Conservation (phyloP, 2,329 filamentous ascomycete genomes). For the Dactylellina leptospora region DNA sequence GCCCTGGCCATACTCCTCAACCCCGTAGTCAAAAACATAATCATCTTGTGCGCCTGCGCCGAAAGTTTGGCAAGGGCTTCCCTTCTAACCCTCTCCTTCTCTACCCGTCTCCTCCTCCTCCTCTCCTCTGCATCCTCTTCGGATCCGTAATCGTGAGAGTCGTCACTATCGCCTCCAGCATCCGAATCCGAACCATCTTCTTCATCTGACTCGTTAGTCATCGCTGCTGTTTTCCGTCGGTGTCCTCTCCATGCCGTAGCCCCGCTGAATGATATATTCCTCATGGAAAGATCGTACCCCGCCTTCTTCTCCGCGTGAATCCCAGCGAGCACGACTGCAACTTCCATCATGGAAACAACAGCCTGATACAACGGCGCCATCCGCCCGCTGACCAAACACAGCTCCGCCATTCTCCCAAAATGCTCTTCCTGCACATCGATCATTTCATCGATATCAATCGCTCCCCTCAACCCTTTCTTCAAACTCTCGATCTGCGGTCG, state of each 20-base stretch:
- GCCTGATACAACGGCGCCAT: conserved; percentile 46
- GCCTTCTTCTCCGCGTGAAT: conserved; percentile 9
- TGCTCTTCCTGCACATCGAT: conserved; percentile 46
- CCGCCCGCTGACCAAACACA: conserved; percentile 42
- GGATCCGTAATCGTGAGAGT: background rate
- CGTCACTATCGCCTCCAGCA: conserved; percentile 4
- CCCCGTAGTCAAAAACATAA: conserved; percentile 48
- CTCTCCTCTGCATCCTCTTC: conserved; percentile 9
- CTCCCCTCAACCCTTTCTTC: conserved; percentile 22
- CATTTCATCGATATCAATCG: conserved; percentile 50
- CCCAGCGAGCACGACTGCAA: conserved; percentile 12
- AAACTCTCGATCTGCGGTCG: conserved; percentile 37
- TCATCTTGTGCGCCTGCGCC: conserved; percentile 35
- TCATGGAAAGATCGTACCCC: conserved; percentile 5
- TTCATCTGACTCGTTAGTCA: conserved; percentile 22
- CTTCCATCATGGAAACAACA: conserved; percentile 37
- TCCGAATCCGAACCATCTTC: conserved; percentile 8
- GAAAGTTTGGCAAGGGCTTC: conserved; percentile 22
- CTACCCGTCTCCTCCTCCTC: background rate
- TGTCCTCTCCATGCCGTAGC: conserved; percentile 10
- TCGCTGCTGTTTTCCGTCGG: conserved; percentile 2
- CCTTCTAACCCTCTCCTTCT: conserved; percentile 18
- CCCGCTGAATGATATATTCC: conserved; percentile 15
- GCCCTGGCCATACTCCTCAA: conserved; percentile 48
- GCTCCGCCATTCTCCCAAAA: conserved; percentile 42